Evolutionary conservation across 2,329 filamentous ascomycete genomes (phyloP), one percentile per base, ranked within the genome.

Genomic region (Laburnicola sp.): DNA sequence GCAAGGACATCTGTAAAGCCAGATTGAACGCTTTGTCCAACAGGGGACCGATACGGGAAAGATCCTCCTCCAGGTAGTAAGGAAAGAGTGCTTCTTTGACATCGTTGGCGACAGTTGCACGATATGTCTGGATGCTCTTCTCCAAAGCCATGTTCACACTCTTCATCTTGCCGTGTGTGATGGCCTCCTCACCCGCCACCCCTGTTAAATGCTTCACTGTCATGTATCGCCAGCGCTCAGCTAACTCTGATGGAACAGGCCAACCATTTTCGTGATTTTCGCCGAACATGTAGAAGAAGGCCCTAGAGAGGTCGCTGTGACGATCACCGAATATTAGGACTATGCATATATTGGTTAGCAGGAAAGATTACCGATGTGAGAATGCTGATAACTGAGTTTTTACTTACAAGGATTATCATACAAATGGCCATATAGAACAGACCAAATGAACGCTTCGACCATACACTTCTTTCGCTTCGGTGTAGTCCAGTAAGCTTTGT

Each of bases 371-470:
- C 10, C 37, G 25, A 25, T 6, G 22, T n/a, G n/a, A n/a, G n/a
- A n/a, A n/a, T n/a, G n/a, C n/a, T n/a, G n/a, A n/a, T n/a, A n/a
- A n/a, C n/a, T n/a, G n/a, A n/a, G n/a, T n/a, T n/a, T n/a, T n/a
- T n/a, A 23, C 23, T 5, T 22, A 36, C 50, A 54, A 6, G 58
- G 56, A 2, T 3, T 40, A 1, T 11, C 3, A 21, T 61, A 64
- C 5, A 62, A 27, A 0, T 6, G 3, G 2, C 39, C 10, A 11
- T 57, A 39, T 3, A 60, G 56, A 1, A 53, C 7, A 3, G 57
- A 60, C 61, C 61, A 62, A 6, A 59, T 30, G 27, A 46, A 56
- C 1, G 56, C 54, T 32, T 64, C 61, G 3, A 62, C 11, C 8
- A 59, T 32, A 4, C 1, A 23, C 30, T 62, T 65, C 34, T 53